Evolutionary conservation across 768 basidiomycete genomes (phyloP), one percentile per base, ranked within the genome.

Genomic region (Clitopilus hobsonii): DNA sequence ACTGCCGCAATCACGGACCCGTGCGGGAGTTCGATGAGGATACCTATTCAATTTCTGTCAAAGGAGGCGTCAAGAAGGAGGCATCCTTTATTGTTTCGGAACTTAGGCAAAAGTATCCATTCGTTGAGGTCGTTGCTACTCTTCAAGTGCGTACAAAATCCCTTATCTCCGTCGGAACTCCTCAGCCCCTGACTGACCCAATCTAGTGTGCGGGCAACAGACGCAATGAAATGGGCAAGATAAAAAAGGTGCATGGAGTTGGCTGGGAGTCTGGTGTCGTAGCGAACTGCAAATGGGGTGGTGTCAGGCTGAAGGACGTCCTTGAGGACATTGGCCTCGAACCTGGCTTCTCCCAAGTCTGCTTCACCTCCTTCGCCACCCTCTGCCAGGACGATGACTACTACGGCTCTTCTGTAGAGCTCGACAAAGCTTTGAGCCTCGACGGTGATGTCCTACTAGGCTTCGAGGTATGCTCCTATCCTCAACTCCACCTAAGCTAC

Each of bases 1-100:
- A 88, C 61, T 82, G 81, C 56, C 81, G 89, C 28, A 90, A 90
- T 61, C 88, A 90, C 61, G 82, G 87, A 45, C 77, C 76, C 54
- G 82, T 83, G 28, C 69, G 76, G 10, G 74, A 78, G 47, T 78
- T 82, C 51, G 74, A 78, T 55, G 73, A 74, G 23, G 70, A 72
- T n/a, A 62, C 68, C 2, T 83, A 79, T 65, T 61, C 58, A 3
- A 51, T 84, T 25, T 63, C 68, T 18, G 58, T 82, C 51, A 73
- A 70, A 28, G 74, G 71, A 47, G 61, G 64, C 11, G 63, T 66
- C 51, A 64, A 70, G 32, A 60, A 61, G 25, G 70, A 75, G 10
- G 45, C 71, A 20, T 60, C 60, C 2, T 56, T 78, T 18, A 74
- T 74, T 1, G 26, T 81, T 27, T 60, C 58, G 10, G 70, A 78